phyloP scores from a whole-genome alignment of 495 filamentous ascomycete species.

The Rhypophila decipiens region DNA sequence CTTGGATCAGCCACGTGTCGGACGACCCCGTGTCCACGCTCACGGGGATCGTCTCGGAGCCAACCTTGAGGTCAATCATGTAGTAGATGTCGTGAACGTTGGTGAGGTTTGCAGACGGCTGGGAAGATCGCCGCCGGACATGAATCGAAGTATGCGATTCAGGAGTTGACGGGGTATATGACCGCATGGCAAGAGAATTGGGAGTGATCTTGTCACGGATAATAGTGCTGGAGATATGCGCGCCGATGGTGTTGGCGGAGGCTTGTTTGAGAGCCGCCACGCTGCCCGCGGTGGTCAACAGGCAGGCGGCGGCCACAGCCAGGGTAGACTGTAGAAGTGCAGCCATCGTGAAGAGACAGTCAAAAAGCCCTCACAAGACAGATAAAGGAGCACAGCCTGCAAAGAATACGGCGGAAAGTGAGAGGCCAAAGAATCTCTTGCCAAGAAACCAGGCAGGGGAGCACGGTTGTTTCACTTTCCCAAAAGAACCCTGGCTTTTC shows the following conservation, averaged over 20 bases:
- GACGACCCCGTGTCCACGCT: slow-evolving; percentile 58
- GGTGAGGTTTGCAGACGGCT: slow-evolving; percentile 8
- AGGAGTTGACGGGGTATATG: not conserved
- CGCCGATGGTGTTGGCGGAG: not conserved
- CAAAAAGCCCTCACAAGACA: too few species aligned
- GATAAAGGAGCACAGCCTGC: too few species aligned
- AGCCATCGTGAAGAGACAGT: too few species aligned
- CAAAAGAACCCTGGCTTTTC: too few species aligned
- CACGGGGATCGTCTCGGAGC: slow-evolving; percentile 38
- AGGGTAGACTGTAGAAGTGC: too few species aligned
- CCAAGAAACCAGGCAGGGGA: too few species aligned
- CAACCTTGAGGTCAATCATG: slow-evolving; percentile 33
- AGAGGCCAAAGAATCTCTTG: too few species aligned
- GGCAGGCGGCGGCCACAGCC: too few species aligned
- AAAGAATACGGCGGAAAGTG: too few species aligned
- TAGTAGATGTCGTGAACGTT: slow-evolving; percentile 30
- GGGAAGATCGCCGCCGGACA: not conserved
- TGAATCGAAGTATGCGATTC: not conserved
- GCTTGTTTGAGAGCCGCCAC: not conserved
- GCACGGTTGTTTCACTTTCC: too few species aligned
- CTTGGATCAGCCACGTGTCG: slow-evolving; percentile 53
- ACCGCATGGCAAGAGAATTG: not conserved
- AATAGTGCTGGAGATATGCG: not conserved
- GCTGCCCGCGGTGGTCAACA: too few species aligned
- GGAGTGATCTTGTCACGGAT: slow-evolving; percentile 1